Percentiles rank a stretch among this genome's conserved stretches.
Conservation (phyloP, 768 basidiomycete genomes). For the Hebeloma cylindrosporum region DNA sequence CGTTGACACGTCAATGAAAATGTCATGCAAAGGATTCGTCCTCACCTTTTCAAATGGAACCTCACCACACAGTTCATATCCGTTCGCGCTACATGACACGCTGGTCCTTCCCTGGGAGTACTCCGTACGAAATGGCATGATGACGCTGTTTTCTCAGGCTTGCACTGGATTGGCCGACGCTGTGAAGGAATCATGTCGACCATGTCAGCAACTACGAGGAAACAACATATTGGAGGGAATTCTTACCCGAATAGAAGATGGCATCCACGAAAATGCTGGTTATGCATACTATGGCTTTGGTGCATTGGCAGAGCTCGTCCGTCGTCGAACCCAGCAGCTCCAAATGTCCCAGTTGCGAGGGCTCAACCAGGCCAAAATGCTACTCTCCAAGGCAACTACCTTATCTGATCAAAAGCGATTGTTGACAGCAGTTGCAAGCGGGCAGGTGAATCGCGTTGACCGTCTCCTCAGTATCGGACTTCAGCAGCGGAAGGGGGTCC, state of each 20-base stretch:
- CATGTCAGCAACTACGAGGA: slow-evolving; percentile 6
- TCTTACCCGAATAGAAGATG: slow-evolving; percentile 5
- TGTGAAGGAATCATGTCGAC: background rate
- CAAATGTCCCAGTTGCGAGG: slow-evolving; percentile 10
- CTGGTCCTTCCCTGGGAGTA: slow-evolving; percentile 26
- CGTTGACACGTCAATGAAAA: no score
- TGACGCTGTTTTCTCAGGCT: slow-evolving; percentile 13
- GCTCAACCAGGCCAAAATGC: slow-evolving; percentile 18
- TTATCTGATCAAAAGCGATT: slow-evolving; percentile 19
- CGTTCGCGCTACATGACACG: slow-evolving; percentile 24
- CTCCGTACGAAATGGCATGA: slow-evolving; percentile 8
- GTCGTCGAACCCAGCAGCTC: slow-evolving; percentile 8
- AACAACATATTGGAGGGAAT: slow-evolving; percentile 11
- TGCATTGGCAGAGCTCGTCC: slow-evolving; percentile 12
- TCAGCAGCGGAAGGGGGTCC: background rate
- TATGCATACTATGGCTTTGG: slow-evolving; percentile 18
- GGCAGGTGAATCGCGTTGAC: slow-evolving; percentile 17
- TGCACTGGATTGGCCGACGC: background rate
- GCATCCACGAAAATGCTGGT: slow-evolving; percentile 12
- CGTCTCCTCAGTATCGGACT: slow-evolving; percentile 15
- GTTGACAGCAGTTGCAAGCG: slow-evolving; percentile 20
- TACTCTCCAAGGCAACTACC: slow-evolving; percentile 10
- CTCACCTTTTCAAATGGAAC: slow-evolving; percentile 20
- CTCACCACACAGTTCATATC: slow-evolving; percentile 25
- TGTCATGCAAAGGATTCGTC: no score